Evolutionary conservation across 2,329 filamentous ascomycete genomes (phyloP).

Genomic region (Pseudocercospora cruenta): DNA sequence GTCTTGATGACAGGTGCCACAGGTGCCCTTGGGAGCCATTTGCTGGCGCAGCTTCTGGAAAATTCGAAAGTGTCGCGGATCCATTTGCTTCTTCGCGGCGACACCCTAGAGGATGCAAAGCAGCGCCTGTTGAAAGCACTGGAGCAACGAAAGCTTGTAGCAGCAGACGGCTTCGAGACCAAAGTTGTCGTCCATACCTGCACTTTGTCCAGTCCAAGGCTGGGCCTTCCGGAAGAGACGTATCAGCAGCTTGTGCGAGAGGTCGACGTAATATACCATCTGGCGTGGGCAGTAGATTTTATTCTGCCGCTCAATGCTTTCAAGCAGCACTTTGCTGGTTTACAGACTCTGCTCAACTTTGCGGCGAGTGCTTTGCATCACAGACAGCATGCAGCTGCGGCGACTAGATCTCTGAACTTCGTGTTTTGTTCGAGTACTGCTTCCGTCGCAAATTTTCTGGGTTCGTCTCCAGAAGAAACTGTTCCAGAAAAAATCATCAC

Average conservation of each 20-base stretch:
- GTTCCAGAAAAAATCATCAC: constrained; percentile 53
- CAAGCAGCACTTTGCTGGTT: constrained; percentile 55
- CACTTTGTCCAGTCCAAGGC: constrained; percentile 51
- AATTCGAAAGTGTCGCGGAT: constrained; percentile 48
- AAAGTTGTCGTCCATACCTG: constrained; percentile 54
- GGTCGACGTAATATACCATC: constrained; percentile 61
- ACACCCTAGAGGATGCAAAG: constrained; percentile 45
- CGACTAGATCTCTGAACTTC: constrained; percentile 33
- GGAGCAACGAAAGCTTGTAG: constrained; percentile 40
- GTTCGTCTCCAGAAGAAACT: constrained; percentile 12
- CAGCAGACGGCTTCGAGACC: constrained; percentile 29
- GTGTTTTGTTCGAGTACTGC: constrained; percentile 53
- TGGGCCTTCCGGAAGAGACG: constrained; percentile 52
- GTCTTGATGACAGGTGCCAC: constrained; percentile 55
- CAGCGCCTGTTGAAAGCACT: constrained; percentile 53
- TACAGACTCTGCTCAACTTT: constrained; percentile 53
- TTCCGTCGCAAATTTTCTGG: constrained; percentile 45
- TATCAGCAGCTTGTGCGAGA: constrained; percentile 49
- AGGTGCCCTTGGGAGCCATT: constrained; percentile 56
- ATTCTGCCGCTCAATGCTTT: constrained; percentile 59
- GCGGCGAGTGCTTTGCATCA: neutral
- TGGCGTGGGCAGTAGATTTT: constrained; percentile 70
- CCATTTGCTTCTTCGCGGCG: constrained; percentile 61
- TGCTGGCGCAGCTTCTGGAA: constrained; percentile 51
- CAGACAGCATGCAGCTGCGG: neutral